Percentiles rank a stretch among this genome's conserved stretches.
Conservation (phyloP, 1,139 yeast genomes). For the Yamadazyma trypodendri region DNA sequence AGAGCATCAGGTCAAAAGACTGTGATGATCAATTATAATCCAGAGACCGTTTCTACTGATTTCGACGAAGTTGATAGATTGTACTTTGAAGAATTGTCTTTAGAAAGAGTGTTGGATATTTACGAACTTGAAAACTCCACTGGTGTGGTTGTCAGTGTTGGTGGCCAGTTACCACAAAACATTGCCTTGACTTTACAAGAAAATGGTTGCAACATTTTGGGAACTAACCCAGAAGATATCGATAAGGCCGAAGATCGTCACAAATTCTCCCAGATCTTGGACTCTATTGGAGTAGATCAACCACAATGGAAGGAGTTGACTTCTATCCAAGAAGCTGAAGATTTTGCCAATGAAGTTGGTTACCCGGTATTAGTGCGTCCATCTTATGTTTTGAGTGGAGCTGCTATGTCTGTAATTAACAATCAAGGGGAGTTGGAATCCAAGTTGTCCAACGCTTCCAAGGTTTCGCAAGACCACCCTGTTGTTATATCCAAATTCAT, state of each 20-base stretch:
- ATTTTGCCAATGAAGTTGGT: conserved; percentile 81
- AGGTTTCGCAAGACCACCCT: conserved; percentile 93
- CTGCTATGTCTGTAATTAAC: conserved; percentile 95
- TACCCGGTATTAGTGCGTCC: conserved; percentile 98
- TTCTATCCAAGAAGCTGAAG: conserved; percentile 79
- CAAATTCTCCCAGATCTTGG: conserved; percentile 92
- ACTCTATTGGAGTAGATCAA: conserved; percentile 88
- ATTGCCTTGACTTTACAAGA: conserved; percentile 85
- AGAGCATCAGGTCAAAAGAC: conserved; percentile 87
- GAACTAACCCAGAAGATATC: conserved; percentile 92
- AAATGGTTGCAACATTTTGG: conserved; percentile 83
- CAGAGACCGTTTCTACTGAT: conserved; percentile 98
- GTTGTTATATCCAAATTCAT: conserved; percentile 96
- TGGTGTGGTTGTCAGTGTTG: conserved; percentile 94
- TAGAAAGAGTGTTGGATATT: conserved; percentile 96
- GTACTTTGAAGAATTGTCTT: conserved; percentile 91
- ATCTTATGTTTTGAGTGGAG: conserved; percentile 95
- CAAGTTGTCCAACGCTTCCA: conserved; percentile 82
- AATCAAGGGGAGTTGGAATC: conserved; percentile 73
- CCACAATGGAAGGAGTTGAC: conserved; percentile 97
- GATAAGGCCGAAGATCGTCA: conserved; percentile 98
- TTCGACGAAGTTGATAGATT: conserved; percentile 97
- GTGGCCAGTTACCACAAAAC: conserved; percentile 97
- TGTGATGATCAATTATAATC: conserved; percentile 95
- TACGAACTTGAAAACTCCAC: conserved; percentile 86